phyloP scores from a whole-genome alignment of 371 early-diverging fungal genomes.

The Lichtheimia corymbifera region DNA sequence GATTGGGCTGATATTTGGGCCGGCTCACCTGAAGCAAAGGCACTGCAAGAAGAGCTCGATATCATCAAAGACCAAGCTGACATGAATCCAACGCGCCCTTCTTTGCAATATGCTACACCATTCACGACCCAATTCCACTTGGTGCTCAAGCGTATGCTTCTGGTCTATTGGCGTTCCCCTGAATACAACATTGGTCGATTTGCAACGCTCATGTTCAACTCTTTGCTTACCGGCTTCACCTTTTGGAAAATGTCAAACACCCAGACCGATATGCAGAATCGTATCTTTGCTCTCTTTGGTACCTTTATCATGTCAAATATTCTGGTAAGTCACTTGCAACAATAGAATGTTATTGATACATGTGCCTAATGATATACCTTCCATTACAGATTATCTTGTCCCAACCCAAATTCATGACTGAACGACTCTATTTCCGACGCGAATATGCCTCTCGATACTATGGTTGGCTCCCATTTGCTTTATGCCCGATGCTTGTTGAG shows the following conservation, averaged over 20 bases:
- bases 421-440: conserved; percentile 63
- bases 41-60: conserved; percentile 23
- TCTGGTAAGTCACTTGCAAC: not conserved
- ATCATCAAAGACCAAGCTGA: conserved; percentile 21
- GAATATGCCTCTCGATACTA: conserved; percentile 71
- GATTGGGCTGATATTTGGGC: conserved; percentile 61
- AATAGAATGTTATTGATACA: no score
- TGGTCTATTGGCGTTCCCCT: conserved; percentile 59
- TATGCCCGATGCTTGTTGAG: conserved; percentile 49
- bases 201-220: conserved; percentile 38
- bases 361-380: no score
- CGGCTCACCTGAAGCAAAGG: conserved; percentile 30
- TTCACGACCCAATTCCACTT: conserved; percentile 35
- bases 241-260: conserved; percentile 59
- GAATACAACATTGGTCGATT: conserved; percentile 63
- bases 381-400: conserved; percentile 54
- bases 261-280: conserved; percentile 60
- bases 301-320: conserved; percentile 53
- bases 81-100: conserved; percentile 17
- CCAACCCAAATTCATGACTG: conserved; percentile 66
- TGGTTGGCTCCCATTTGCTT: conserved; percentile 60
- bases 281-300: conserved; percentile 67
- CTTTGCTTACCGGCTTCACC: conserved; percentile 52
- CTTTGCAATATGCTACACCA: conserved; percentile 32
- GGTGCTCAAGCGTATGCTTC: conserved; percentile 53